Conservation (phyloP, 2,329 filamentous ascomycete species). For the Botrytis byssoidea region DNA sequence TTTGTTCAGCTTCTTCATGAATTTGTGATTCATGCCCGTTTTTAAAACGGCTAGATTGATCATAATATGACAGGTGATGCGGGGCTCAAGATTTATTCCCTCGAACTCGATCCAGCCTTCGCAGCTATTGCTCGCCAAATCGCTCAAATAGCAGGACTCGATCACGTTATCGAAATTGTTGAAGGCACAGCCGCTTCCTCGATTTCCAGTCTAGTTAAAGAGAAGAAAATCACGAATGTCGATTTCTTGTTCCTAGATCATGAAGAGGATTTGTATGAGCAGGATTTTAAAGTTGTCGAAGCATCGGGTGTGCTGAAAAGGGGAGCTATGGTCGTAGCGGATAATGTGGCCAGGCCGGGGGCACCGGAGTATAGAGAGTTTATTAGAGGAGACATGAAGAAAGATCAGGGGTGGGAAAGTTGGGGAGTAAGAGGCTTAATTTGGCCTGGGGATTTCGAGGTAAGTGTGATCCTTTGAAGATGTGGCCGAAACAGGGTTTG, state of each 20-base stretch:
- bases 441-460: slow-evolving; percentile 22
- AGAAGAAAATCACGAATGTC: slow-evolving; percentile 54
- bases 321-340: slow-evolving; percentile 62
- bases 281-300: slow-evolving; percentile 73
- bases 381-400: slow-evolving; percentile 50
- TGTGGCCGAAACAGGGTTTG: too few relatives aligned
- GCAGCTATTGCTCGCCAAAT: slow-evolving; percentile 65
- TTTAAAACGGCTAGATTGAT: background rate
- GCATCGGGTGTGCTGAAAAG: slow-evolving; percentile 60
- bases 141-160: slow-evolving; percentile 67
- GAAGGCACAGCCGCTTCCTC: slow-evolving; percentile 65
- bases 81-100: slow-evolving; percentile 54
- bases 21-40: background rate
- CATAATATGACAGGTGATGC: slow-evolving; percentile 45
- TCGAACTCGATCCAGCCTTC: slow-evolving; percentile 71
- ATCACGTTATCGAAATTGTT: slow-evolving; percentile 65
- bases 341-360: slow-evolving; percentile 68
- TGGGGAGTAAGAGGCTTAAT: slow-evolving; percentile 23
- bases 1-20: background rate
- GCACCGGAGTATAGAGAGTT: slow-evolving; percentile 69
- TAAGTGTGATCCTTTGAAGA: background rate
- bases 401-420: slow-evolving; percentile 29
- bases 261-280: slow-evolving; percentile 69
- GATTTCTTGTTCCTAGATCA: slow-evolving; percentile 78
- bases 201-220: slow-evolving; percentile 55